Evolutionary conservation across 768 basidiomycete species (phyloP).

Genomic region (Rhodotorula babjevae): DNA sequence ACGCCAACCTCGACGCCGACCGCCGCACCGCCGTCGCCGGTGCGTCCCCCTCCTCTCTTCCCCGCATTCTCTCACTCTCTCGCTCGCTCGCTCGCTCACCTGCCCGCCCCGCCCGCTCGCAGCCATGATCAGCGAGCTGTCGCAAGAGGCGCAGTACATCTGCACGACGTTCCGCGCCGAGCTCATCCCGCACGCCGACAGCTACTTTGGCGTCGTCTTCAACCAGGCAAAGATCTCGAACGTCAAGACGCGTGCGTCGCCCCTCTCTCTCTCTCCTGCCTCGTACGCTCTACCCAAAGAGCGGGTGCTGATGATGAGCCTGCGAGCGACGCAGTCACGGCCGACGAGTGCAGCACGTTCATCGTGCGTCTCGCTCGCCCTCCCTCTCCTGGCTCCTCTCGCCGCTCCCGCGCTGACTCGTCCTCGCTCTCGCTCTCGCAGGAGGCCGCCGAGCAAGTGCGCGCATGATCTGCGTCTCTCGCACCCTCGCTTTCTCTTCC

Average conservation of each 20-base stretch:
- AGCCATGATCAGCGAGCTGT: conserved; percentile 91
- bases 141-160: conserved; percentile 87
- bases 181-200: conserved; percentile 91
- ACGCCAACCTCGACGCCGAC: conserved; percentile 95
- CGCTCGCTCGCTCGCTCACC: no score
- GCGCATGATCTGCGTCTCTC: conserved; percentile 9
- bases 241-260: conserved; percentile 28
- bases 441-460: conserved; percentile 36
- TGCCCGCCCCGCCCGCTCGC: neutral
- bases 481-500: neutral
- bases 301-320: no score
- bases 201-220: conserved; percentile 79
- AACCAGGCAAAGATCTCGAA: conserved; percentile 36
- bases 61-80: neutral
- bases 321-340: conserved; percentile 9
- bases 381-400: no score
- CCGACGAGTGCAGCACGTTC: conserved; percentile 37
- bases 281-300: no score
- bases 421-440: neutral
- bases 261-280: no score
- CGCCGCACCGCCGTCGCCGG: conserved; percentile 94
- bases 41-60: conserved; percentile 49
- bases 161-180: conserved; percentile 97
- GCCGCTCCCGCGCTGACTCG: no score
- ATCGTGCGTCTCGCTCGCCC: conserved; percentile 9